Percentiles rank a stretch among this genome's conserved stretches.
These are phyloP conservation scores for Avena sativa DNA, from an alignment of 176 grass and related monocot genomes.

Conservation along the genomic window DNA sequence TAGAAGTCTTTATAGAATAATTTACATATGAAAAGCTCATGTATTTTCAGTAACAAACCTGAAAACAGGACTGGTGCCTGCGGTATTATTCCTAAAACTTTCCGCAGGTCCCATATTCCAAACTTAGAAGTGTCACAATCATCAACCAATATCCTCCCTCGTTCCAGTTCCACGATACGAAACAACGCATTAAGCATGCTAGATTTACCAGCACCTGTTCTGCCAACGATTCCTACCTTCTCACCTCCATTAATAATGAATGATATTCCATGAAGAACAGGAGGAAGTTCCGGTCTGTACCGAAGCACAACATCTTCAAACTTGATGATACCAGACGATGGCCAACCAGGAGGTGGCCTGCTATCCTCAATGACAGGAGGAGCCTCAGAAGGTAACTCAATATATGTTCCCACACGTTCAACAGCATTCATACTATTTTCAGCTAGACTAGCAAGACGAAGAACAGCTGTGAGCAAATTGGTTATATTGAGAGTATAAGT, in stretches of 20 bases:
- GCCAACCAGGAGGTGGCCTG: slow-evolving; percentile 93
- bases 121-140: slow-evolving; percentile 82
- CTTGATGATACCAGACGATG: slow-evolving; percentile 78
- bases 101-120: slow-evolving; percentile 96
- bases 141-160: slow-evolving; percentile 83
- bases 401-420: slow-evolving; percentile 89
- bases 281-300: slow-evolving; percentile 92
- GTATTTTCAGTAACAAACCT: slow-evolving; percentile 62
- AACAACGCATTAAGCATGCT: slow-evolving; percentile 99
- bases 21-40: slow-evolving; percentile 14
- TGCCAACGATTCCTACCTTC: slow-evolving; percentile 95
- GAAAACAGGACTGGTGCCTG: slow-evolving; percentile 96
- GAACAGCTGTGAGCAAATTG: slow-evolving; percentile 76
- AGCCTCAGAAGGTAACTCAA: slow-evolving; percentile 92
- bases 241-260: slow-evolving; percentile 94
- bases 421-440: slow-evolving; percentile 99
- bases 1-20: background rate
- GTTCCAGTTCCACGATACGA: slow-evolving; percentile 90
- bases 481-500: slow-evolving; percentile 97
- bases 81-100: slow-evolving; percentile 97
- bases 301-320: slow-evolving; percentile 94
- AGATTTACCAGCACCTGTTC: slow-evolving; percentile 97
- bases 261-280: slow-evolving; percentile 96
- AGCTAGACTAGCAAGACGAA: slow-evolving; percentile 96
- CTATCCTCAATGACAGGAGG: slow-evolving; percentile 84